Base-by-base conservation (phyloP, 208 protist genomes). In the Trypanosoma avium region DNA sequence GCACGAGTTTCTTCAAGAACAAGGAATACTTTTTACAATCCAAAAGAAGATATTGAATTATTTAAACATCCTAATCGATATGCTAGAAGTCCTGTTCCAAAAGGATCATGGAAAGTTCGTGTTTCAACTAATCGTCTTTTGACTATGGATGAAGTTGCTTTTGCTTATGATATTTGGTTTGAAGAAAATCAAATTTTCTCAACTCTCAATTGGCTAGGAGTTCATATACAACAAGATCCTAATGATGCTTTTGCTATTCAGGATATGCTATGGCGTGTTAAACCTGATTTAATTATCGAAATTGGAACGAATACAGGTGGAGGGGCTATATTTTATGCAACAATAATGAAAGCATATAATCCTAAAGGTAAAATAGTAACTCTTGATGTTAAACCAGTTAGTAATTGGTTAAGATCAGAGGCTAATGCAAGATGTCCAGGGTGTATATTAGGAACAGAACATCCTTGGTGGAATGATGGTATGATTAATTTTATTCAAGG, bases 191-290 rank as follows among this genome's bases (percentile, higher is more conserved):
- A 67, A 30, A 29, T 53, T 21, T 69, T 69, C 30, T 30, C n/a
- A 30, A 52, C 45, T 35, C 10, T 48, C 1, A 64, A 17, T 29
- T 69, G 63, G 63, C 15, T 69, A 2, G 63, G 63, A 22, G 63
- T 69, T 21, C 42, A 48, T 7, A 27, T 48, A 15, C 63, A 69
- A 42, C 63, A 69, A 52, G 54, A 69, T 26, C 54, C 54, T 1
- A 66, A 19, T 27, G 63, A 69, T 55, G 63, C 54, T 15, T 56
- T 69, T 55, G 63, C 40, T 17, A 69, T 69, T 48, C 63, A 66
- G n/a, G 63, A 69, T 13, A 69, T 69, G 63, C 54, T 69, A 1
- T 69, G 63, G 54, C 27, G 63, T 30, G 63, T 69, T 17, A 61
- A 69, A 48, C 49, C 63, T 17, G 63, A 69, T 45, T 48, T 69